Percentiles rank a stretch among this genome's conserved stretches.
Evolutionary conservation across 495 filamentous ascomycete species (phyloP).

Genomic region (Rhypophila decipiens): DNA sequence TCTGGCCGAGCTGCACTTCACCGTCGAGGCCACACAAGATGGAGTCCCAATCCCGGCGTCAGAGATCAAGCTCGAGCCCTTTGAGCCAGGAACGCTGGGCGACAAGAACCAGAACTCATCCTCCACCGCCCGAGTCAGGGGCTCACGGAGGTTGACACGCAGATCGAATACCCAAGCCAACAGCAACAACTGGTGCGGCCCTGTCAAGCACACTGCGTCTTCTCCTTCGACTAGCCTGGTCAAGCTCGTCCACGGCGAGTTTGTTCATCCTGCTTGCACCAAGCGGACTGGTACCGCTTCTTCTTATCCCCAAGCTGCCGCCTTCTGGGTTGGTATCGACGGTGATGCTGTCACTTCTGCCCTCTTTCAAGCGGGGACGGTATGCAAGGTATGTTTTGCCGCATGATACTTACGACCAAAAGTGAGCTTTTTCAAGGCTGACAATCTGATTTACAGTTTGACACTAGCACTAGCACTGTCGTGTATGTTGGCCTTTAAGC

Average conservation of each 20-base stretch:
- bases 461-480: not conserved
- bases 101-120: not conserved
- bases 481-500: no score
- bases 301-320: conserved; percentile 24
- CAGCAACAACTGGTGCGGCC: conserved; percentile 27
- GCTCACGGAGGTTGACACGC: no score
- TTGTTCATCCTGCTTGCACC: conserved; percentile 18
- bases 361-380: conserved; percentile 23
- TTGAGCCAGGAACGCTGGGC: conserved; percentile 8
- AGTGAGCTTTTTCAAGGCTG: not conserved
- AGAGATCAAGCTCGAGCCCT: conserved; percentile 20
- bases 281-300: conserved; percentile 8
- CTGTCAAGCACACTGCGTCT: conserved; percentile 16
- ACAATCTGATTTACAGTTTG: not conserved
- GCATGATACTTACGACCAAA: not conserved
- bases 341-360: conserved; percentile 15
- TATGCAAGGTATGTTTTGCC: conserved; percentile 19
- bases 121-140: not conserved
- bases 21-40: conserved; percentile 15
- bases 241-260: conserved; percentile 18
- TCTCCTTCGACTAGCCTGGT: conserved; percentile 19
- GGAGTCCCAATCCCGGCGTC: conserved; percentile 18
- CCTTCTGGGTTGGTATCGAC: conserved; percentile 26
- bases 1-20: conserved; percentile 17
- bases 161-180: conserved; percentile 13